phyloP scores from a whole-genome alignment of 2,329 filamentous ascomycete genomes.

The Trichoderma koningiopsis region DNA sequence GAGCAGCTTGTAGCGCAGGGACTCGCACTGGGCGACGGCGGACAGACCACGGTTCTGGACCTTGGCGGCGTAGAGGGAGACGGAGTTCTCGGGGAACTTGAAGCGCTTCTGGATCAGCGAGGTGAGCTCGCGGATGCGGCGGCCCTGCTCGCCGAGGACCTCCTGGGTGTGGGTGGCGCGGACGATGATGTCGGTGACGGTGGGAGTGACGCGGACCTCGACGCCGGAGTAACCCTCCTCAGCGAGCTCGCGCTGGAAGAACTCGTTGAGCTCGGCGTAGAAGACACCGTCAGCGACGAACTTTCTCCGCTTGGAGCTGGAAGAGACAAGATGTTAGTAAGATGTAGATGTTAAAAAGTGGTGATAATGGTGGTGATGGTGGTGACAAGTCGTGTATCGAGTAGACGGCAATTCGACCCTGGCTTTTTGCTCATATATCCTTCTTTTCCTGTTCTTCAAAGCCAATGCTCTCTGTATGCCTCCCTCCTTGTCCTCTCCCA shows the following conservation, averaged over 20 bases:
- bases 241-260: conserved; percentile 99
- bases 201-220: conserved; percentile 99
- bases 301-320: conserved; percentile 89
- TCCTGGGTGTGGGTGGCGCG: conserved; percentile 99
- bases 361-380: not conserved
- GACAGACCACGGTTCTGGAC: conserved; percentile 99
- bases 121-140: conserved; percentile 99
- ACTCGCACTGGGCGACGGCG: conserved; percentile 99
- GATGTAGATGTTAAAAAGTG: not conserved
- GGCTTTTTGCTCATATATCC: not conserved
- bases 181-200: conserved; percentile 99
- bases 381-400: not conserved
- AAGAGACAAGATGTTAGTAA: not conserved
- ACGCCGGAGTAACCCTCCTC: conserved; percentile 99
- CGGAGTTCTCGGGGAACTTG: conserved; percentile 99
- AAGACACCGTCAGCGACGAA: conserved; percentile 98
- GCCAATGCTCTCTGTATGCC: not conserved
- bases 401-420: not conserved
- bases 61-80: conserved; percentile 99
- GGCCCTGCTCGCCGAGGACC: conserved; percentile 99
- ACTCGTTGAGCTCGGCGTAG: conserved; percentile 99
- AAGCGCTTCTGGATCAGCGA: conserved; percentile 99
- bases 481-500: not conserved
- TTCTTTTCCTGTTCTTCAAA: not conserved
- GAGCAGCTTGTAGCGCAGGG: conserved; percentile 99